Conservation (phyloP, 208 protist species). For the Vickermania spadyakhi region DNA sequence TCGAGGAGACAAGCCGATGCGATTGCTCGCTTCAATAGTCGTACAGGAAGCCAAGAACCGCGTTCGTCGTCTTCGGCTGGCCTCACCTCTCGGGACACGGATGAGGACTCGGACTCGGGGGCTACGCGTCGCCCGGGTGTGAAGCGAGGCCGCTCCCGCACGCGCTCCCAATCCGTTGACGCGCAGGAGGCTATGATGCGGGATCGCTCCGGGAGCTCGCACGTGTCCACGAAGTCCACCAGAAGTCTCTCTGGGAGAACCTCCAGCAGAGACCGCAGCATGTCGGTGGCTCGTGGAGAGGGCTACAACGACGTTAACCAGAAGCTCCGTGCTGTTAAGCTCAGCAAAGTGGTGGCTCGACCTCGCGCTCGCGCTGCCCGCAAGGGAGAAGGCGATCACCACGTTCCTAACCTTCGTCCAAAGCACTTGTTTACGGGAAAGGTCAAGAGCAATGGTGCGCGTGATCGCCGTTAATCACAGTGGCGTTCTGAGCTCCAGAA, state of each 20-base stretch:
- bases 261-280: slow-evolving; percentile 50
- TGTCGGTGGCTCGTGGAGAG: slow-evolving; percentile 74
- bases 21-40: slow-evolving; percentile 82
- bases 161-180: slow-evolving; percentile 70
- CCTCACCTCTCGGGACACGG: background rate
- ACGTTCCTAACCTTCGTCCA: slow-evolving; percentile 90
- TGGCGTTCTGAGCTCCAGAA: background rate
- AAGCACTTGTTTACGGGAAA: slow-evolving; percentile 99
- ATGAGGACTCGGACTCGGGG: slow-evolving; percentile 15
- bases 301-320: slow-evolving; percentile 84
- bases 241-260: slow-evolving; percentile 69
- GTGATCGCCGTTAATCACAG: slow-evolving; percentile 64
- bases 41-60: slow-evolving; percentile 66
- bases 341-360: slow-evolving; percentile 74
- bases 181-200: slow-evolving; percentile 60
- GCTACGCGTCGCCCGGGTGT: slow-evolving; percentile 12
- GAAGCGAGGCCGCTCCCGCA: slow-evolving; percentile 34
- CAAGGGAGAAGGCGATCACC: slow-evolving; percentile 94
- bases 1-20: slow-evolving; percentile 62
- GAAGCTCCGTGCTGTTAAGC: slow-evolving; percentile 85
- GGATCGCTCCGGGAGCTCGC: slow-evolving; percentile 66
- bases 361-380: slow-evolving; percentile 57
- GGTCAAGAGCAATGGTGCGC: slow-evolving; percentile 85
- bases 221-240: slow-evolving; percentile 75
- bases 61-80: slow-evolving; percentile 14